Conservation (phyloP, 2,329 filamentous ascomycete species). For the Geosmithia flava region DNA sequence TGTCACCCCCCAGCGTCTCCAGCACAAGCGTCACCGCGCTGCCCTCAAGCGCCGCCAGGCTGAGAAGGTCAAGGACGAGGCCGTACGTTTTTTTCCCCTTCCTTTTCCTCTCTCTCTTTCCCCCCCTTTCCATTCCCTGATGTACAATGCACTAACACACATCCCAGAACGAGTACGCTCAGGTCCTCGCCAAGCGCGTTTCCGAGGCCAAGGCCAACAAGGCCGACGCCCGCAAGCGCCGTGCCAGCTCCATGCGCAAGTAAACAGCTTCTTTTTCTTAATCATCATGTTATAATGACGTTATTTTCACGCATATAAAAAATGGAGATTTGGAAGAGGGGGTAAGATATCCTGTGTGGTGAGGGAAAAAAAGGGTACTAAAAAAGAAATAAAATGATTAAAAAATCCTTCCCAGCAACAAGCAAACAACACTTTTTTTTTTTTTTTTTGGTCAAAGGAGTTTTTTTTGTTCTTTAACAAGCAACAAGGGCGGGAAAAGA, state of each 20-base stretch:
- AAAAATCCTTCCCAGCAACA: not conserved
- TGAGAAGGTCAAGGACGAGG: slow-evolving; percentile 97
- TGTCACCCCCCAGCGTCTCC: slow-evolving; percentile 97
- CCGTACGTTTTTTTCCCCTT: slow-evolving; percentile 50
- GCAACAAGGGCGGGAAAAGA: too few relatives aligned
- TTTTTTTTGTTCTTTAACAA: too few relatives aligned
- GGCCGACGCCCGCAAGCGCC: slow-evolving; percentile 90
- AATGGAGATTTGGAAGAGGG: slow-evolving; percentile 3
- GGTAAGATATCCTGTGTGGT: slow-evolving; percentile 15
- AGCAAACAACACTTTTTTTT: not conserved
- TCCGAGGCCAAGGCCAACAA: slow-evolving; percentile 90
- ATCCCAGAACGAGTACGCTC: slow-evolving; percentile 83
- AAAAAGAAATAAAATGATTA: not conserved
- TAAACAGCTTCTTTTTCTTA: slow-evolving; percentile 30
- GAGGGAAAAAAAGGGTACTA: too few relatives aligned
- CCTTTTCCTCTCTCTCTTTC: too few relatives aligned
- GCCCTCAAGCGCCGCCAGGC: slow-evolving; percentile 97
- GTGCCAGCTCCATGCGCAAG: slow-evolving; percentile 91
- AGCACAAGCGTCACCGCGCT: slow-evolving; percentile 98
- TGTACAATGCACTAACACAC: slow-evolving; percentile 18
- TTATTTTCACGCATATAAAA: too few relatives aligned
- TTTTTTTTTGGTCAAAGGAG: too few relatives aligned
- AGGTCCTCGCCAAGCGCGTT: slow-evolving; percentile 94
- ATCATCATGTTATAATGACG: slow-evolving; percentile 6
- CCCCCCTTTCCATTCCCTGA: not conserved